phyloP scores from a whole-genome alignment of 1,139 yeast species.

The Candida mesenterica region DNA sequence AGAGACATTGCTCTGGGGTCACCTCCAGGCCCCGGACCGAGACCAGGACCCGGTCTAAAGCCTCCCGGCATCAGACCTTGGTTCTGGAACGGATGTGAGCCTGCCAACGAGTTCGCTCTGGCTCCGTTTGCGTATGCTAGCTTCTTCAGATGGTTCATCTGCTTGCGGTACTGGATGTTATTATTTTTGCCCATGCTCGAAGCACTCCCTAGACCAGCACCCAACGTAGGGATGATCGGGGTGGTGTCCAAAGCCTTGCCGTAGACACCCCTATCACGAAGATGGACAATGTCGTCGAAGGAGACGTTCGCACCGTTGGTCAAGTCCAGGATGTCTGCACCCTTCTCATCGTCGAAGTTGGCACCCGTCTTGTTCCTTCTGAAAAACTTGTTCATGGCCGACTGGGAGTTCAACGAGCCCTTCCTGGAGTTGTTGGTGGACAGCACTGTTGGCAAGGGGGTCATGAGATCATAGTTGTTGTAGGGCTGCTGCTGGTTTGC shows the following conservation, averaged over 20 bases:
- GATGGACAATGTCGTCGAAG: slow-evolving; percentile 60
- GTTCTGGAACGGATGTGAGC: slow-evolving; percentile 17
- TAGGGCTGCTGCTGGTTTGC: slow-evolving; percentile 11
- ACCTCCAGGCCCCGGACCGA: slow-evolving; percentile 4
- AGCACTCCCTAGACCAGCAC: slow-evolving; percentile 16
- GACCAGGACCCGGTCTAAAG: slow-evolving; percentile 8
- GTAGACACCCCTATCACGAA: slow-evolving; percentile 63
- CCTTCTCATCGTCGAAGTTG: slow-evolving; percentile 53
- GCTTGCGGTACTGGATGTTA: slow-evolving; percentile 65
- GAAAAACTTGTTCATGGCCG: slow-evolving; percentile 41
- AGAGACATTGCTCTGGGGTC: slow-evolving; percentile 62
- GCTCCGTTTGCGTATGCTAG: slow-evolving; percentile 49
- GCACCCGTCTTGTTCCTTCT: slow-evolving; percentile 33
- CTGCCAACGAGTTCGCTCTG: slow-evolving; percentile 43
- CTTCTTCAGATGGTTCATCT: slow-evolving; percentile 67
- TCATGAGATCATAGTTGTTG: slow-evolving; percentile 23
- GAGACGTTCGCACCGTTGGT: slow-evolving; percentile 47
- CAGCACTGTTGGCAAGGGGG: slow-evolving; percentile 14
- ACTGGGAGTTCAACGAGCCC: slow-evolving; percentile 46
- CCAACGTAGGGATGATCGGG: slow-evolving; percentile 70
- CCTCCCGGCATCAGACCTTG: slow-evolving; percentile 8
- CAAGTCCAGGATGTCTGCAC: slow-evolving; percentile 45
- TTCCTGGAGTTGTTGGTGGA: slow-evolving; percentile 23
- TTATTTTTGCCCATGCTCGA: slow-evolving; percentile 22
- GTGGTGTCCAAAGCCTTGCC: slow-evolving; percentile 57